Conservation (phyloP, 2,329 filamentous ascomycete species). For the Fusarium caatingaense region DNA sequence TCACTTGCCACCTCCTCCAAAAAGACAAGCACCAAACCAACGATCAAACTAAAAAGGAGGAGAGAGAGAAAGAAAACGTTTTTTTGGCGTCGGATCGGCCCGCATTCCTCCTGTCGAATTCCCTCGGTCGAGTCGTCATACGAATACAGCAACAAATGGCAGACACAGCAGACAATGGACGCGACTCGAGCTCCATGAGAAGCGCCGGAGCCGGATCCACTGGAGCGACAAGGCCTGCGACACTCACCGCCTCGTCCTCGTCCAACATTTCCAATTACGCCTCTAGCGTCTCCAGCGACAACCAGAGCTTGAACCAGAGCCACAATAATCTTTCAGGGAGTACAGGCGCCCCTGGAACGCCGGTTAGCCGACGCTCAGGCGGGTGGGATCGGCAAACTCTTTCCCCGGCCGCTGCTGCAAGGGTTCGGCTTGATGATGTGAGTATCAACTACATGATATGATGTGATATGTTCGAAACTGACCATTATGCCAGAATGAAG, state of each 20-base stretch:
- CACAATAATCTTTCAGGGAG: not conserved
- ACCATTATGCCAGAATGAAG: conserved; percentile 3
- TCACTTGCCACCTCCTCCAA: not conserved
- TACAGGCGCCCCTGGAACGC: conserved; percentile 36
- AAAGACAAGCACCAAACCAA: not conserved
- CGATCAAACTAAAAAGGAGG: not conserved
- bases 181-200: not conserved
- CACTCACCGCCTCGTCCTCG: conserved; percentile 2
- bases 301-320: not conserved
- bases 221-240: not conserved
- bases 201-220: not conserved
- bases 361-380: conserved; percentile 36
- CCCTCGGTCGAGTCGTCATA: not conserved
- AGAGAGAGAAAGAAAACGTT: not conserved
- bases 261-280: conserved; percentile 9
- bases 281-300: conserved; percentile 6
- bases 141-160: not conserved
- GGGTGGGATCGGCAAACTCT: conserved; percentile 42
- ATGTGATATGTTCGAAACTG: not conserved
- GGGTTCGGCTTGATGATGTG: conserved; percentile 33
- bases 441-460: not conserved
- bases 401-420: conserved; percentile 34
- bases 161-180: not conserved
- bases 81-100: conserved; percentile 4
- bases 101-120: not conserved